Evolutionary conservation across 306 rosid species (phyloP).

Genomic region (Casuarina equisetifolia): DNA sequence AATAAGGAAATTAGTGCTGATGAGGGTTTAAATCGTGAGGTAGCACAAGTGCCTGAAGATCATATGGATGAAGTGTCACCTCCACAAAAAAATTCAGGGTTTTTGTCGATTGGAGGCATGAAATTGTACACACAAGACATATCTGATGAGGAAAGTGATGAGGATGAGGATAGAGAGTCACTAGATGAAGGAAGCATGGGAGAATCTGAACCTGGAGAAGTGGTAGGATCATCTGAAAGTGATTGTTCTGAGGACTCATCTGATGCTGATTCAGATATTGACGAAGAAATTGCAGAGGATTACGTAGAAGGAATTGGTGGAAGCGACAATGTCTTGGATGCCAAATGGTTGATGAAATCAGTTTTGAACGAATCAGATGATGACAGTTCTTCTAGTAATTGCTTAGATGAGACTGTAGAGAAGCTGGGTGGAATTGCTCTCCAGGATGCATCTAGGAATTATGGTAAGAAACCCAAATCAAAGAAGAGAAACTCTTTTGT

Average conservation of each 20-base stretch:
- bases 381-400: conserved; percentile 59
- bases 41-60: conserved; percentile 40
- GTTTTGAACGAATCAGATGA: conserved; percentile 47
- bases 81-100: conserved; percentile 68
- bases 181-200: conserved; percentile 46
- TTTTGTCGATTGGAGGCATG: conserved; percentile 81
- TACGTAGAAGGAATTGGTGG: conserved; percentile 94
- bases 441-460: conserved; percentile 74
- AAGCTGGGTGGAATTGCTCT: conserved; percentile 79
- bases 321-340: conserved; percentile 51
- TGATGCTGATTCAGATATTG: conserved; percentile 76
- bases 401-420: conserved; percentile 56
- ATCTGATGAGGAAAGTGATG: conserved; percentile 63
- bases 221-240: conserved; percentile 51
- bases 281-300: conserved; percentile 81
- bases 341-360: conserved; percentile 75
- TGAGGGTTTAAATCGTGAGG: conserved; percentile 37
- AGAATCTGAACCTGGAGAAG: conserved; percentile 46
- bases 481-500: conserved; percentile 40
- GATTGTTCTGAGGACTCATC: conserved; percentile 58
- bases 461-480: conserved; percentile 57
- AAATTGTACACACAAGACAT: conserved; percentile 77
- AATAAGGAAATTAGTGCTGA: conserved; percentile 48
- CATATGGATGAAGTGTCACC: conserved; percentile 28
- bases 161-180: conserved; percentile 38